Percentiles rank a stretch among this genome's conserved stretches.
phyloP scores from a whole-genome alignment of 129 eudicot species.

The Mikania micrantha region DNA sequence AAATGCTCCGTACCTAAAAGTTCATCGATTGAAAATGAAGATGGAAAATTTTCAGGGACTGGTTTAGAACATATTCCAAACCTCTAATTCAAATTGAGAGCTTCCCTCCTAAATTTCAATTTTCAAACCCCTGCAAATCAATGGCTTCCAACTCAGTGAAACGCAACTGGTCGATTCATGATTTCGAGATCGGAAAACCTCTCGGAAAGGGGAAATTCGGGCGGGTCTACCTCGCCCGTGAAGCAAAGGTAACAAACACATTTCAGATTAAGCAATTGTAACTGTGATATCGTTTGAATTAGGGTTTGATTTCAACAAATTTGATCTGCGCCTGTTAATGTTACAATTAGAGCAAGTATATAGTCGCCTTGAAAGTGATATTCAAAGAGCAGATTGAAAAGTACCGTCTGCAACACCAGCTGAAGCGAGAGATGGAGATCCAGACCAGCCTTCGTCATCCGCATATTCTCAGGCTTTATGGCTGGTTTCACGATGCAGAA shows the following conservation, averaged over 20 bases:
- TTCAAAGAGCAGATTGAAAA: conserved; percentile 88
- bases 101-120: background rate
- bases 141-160: conserved; percentile 23
- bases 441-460: conserved; percentile 77
- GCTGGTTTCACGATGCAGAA: conserved; percentile 71
- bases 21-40: background rate
- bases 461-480: conserved; percentile 63
- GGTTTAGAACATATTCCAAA: no score
- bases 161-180: conserved; percentile 50
- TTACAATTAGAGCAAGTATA: conserved; percentile 47
- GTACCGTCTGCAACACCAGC: conserved; percentile 72
- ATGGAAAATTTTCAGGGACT: no score
- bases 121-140: conserved; percentile 10
- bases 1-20: no score
- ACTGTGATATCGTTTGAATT: background rate
- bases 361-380: conserved; percentile 90
- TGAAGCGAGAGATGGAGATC: conserved; percentile 77
- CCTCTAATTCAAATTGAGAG: background rate
- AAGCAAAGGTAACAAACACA: conserved; percentile 44
- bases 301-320: background rate
- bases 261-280: background rate
- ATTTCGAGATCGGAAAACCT: conserved; percentile 85
- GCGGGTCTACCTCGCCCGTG: conserved; percentile 90
- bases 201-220: conserved; percentile 94
- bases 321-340: background rate